Evolutionary conservation across 108 stramenopile species (phyloP).

Genomic region (Cyclotella sp.): DNA sequence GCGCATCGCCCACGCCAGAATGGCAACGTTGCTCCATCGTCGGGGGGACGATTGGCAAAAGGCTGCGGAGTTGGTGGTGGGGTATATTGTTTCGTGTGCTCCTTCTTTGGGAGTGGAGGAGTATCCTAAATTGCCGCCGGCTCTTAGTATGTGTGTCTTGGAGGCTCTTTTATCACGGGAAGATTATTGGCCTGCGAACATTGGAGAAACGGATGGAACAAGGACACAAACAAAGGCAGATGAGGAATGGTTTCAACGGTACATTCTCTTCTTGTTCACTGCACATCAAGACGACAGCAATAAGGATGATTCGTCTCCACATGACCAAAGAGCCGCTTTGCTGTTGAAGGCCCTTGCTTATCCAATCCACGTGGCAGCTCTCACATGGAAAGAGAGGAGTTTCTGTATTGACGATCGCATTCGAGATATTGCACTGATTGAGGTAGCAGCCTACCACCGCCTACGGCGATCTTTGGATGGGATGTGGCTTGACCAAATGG

Average conservation of each 20-base stretch:
- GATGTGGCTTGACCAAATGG: conserved; percentile 24
- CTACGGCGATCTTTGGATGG: conserved; percentile 36
- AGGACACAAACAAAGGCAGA: neutral
- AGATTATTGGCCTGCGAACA: conserved; percentile 25
- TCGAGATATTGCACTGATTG: conserved; percentile 61
- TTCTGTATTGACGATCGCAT: conserved; percentile 65
- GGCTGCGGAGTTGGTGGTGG: conserved; percentile 55
- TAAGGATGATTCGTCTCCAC: neutral
- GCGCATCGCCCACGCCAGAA: conserved; percentile 57
- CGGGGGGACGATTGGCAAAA: conserved; percentile 40
- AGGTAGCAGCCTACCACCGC: conserved; percentile 56
- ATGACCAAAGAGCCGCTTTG: neutral
- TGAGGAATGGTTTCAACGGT: conserved; percentile 36
- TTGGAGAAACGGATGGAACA: neutral
- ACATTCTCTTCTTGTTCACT: conserved; percentile 17
- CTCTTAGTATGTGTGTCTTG: conserved; percentile 73
- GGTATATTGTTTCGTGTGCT: conserved; percentile 64
- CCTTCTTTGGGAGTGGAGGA: conserved; percentile 59
- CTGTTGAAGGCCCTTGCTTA: conserved; percentile 34
- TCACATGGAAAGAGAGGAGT: conserved; percentile 57
- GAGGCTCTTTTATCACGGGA: conserved; percentile 65
- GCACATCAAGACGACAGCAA: neutral
- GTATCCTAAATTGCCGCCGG: conserved; percentile 68
- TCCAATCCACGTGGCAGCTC: conserved; percentile 44
- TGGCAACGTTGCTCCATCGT: conserved; percentile 55